A percentile compares a stretch with the other conserved stretches of the same genome.
These are phyloP conservation scores for Fragaria vesca DNA, from an alignment of 306 rosid genomes.

Conservation along the genomic window DNA sequence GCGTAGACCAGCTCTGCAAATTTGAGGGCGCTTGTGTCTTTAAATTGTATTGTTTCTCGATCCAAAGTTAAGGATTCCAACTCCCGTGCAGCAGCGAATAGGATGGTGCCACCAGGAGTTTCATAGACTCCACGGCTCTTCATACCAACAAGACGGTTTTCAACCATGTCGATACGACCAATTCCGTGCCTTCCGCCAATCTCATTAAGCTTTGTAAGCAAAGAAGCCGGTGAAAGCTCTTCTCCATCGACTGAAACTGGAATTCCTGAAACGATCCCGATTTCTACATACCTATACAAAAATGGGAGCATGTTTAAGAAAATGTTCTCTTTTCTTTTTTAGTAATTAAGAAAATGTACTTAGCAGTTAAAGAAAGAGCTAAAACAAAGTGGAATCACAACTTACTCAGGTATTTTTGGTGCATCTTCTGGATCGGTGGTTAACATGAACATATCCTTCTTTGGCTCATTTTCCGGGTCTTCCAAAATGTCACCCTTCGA, in stretches of 20 bases:
- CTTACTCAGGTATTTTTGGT: conserved; percentile 79
- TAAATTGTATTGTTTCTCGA: conserved; percentile 68
- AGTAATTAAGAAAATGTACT: not conserved
- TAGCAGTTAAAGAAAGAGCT: not conserved
- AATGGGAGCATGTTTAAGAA: not conserved
- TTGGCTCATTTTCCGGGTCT: conserved; percentile 87
- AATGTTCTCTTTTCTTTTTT: not conserved
- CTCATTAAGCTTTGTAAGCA: conserved; percentile 75
- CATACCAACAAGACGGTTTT: conserved; percentile 93
- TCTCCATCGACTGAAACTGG: conserved; percentile 78
- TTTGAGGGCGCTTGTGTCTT: conserved; percentile 73
- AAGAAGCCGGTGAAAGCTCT: conserved; percentile 68
- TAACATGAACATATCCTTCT: conserved; percentile 89
- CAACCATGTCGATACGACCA: conserved; percentile 91
- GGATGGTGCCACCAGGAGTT: conserved; percentile 97
- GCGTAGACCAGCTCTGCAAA: conserved; percentile 94
- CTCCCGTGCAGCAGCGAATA: conserved; percentile 70
- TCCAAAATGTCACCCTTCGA: conserved; percentile 89
- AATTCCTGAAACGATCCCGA: conserved; percentile 66
- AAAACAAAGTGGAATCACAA: not conserved
- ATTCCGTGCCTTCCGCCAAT: conserved; percentile 87
- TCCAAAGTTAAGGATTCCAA: conserved; percentile 79
- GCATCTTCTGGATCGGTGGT: conserved; percentile 89
- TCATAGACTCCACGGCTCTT: conserved; percentile 96
- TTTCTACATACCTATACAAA: conserved; percentile 66